Evolutionary conservation across 2,329 filamentous ascomycete species (phyloP).

Genomic region (Emericellopsis atlantica): DNA sequence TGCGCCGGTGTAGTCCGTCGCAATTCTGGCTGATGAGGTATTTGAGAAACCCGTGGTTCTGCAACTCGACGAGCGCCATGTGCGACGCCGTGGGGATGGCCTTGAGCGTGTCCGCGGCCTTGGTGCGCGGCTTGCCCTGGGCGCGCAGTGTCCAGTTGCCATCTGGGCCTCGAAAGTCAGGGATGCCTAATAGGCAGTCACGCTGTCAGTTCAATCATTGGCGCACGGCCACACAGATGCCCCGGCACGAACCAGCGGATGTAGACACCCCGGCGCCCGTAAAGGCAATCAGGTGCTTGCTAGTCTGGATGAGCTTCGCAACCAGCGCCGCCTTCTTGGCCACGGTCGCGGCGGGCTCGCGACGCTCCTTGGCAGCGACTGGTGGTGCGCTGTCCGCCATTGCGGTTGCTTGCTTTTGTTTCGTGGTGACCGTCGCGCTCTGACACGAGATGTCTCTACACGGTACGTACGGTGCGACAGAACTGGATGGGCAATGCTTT

Average conservation of each 20-base stretch:
- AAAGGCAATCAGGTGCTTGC: slow-evolving; percentile 32
- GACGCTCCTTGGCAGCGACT: neutral
- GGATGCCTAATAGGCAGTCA: slow-evolving; percentile 19
- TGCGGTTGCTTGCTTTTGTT: neutral
- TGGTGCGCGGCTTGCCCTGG: slow-evolving; percentile 21
- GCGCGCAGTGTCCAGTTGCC: slow-evolving; percentile 31
- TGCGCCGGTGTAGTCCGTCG: slow-evolving; percentile 26
- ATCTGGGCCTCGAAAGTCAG: slow-evolving; percentile 33
- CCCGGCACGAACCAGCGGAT: slow-evolving; percentile 21
- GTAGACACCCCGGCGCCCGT: slow-evolving; percentile 34
- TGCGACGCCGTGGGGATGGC: slow-evolving; percentile 30
- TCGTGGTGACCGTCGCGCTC: too few relatives aligned
- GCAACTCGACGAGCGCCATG: slow-evolving; percentile 31
- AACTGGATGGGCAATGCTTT: too few relatives aligned
- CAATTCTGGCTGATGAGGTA: slow-evolving; percentile 28
- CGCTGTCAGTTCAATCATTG: too few relatives aligned
- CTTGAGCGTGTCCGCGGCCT: slow-evolving; percentile 22
- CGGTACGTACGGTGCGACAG: too few relatives aligned
- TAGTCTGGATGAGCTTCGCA: slow-evolving; percentile 21
- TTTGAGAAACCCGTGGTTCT: slow-evolving; percentile 25
- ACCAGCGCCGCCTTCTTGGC: slow-evolving; percentile 20
- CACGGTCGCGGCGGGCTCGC: neutral
- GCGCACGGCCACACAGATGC: neutral
- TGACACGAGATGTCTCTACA: too few relatives aligned
- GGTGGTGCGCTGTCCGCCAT: neutral